These are phyloP conservation scores for Leccinum olivaceopallidum DNA, from an alignment of 768 basidiomycete genomes.

Conservation along the genomic window DNA sequence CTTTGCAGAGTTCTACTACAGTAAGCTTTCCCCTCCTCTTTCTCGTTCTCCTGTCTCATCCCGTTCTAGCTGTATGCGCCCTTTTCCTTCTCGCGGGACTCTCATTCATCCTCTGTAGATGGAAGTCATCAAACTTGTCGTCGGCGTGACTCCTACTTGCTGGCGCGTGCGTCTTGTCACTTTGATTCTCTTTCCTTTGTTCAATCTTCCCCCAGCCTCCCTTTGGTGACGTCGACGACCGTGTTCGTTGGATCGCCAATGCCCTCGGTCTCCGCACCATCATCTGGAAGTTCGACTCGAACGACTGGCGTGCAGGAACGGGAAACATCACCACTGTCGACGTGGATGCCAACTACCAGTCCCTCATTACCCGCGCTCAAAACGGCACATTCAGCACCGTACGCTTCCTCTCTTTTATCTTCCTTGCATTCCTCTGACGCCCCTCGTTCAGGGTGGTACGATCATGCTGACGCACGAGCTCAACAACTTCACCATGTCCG, in stretches of 20 bases:
- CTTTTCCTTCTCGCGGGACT: no score
- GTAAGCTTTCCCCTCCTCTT: conserved; percentile 33
- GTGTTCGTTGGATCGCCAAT: conserved; percentile 68
- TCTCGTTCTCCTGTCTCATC: conserved; percentile 2
- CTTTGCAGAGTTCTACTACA: conserved; percentile 80
- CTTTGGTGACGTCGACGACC: conserved; percentile 71
- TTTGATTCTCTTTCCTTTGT: background rate
- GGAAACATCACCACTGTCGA: conserved; percentile 43
- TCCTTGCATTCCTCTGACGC: background rate
- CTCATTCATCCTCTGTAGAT: conserved; percentile 33
- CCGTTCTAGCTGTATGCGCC: conserved; percentile 25
- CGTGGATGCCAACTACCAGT: conserved; percentile 55
- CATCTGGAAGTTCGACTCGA: conserved; percentile 71
- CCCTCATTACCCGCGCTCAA: conserved; percentile 47
- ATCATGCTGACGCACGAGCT: conserved; percentile 61
- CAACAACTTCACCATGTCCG: conserved; percentile 61
- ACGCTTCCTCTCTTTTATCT: conserved; percentile 3
- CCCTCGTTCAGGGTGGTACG: conserved; percentile 39
- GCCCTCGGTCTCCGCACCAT: conserved; percentile 70
- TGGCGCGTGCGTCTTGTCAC: conserved; percentile 47
- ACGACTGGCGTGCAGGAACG: conserved; percentile 69
- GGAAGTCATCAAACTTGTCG: conserved; percentile 53
- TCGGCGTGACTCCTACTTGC: conserved; percentile 58
- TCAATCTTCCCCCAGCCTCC: conserved; percentile 46
- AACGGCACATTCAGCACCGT: conserved; percentile 44